These are phyloP conservation scores for Eucalyptus caleyi DNA, from an alignment of 345 rosid genomes.

Conservation along the genomic window DNA sequence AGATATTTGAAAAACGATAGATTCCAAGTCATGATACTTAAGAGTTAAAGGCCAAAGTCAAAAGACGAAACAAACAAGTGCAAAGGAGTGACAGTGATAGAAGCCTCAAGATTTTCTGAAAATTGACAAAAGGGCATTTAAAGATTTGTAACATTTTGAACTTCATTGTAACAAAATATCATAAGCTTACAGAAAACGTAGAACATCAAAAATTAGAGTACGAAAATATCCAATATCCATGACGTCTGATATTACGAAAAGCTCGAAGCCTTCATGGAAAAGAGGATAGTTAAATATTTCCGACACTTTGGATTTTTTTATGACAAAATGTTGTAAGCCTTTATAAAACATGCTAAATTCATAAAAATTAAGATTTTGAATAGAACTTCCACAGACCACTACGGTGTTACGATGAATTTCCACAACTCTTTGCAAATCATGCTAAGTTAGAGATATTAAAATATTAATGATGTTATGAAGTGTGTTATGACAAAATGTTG, in stretches of 20 bases:
- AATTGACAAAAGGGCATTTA: background rate
- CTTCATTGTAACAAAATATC: background rate
- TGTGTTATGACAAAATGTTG: background rate
- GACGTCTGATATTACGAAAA: background rate
- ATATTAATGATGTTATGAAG: background rate
- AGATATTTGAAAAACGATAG: background rate
- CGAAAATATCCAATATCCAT: background rate
- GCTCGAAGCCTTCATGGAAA: background rate
- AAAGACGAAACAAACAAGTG: background rate
- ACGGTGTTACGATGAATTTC: background rate
- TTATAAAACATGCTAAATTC: no score
- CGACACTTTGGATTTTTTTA: background rate
- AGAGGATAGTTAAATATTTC: background rate
- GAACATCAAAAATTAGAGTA: background rate
- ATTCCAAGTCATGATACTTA: background rate
- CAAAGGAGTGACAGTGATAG: background rate
- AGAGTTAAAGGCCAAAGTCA: background rate
- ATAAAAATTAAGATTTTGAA: no score
- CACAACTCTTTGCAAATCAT: background rate
- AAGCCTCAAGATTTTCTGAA: background rate
- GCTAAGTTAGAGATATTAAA: background rate
- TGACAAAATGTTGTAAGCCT: background rate
- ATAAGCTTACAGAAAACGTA: background rate
- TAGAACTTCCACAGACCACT: background rate
- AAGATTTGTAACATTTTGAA: background rate